A percentile compares a stretch with the other conserved stretches of the same genome.
These are phyloP conservation scores for Rugonectria rugulosa DNA, from an alignment of 2,329 filamentous ascomycete species.

Conservation along the genomic window DNA sequence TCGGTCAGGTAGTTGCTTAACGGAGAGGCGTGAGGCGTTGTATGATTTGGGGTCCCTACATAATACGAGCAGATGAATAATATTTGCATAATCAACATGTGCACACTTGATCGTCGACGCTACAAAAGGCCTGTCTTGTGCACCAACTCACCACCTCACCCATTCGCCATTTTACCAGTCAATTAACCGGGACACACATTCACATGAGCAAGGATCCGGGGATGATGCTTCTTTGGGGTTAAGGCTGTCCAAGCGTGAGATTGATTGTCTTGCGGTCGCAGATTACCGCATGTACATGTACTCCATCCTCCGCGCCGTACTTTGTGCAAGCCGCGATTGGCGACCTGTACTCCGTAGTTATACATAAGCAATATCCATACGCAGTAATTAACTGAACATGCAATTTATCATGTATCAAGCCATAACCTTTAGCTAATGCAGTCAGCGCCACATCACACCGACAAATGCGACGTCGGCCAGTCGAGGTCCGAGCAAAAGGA, in stretches of 20 bases:
- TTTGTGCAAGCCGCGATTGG: too few species aligned
- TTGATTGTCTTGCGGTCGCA: too few species aligned
- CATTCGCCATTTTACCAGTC: neutral
- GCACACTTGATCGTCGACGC: too few species aligned
- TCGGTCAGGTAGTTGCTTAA: too few species aligned
- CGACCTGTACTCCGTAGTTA: too few species aligned
- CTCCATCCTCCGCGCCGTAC: too few species aligned
- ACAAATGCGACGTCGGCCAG: neutral
- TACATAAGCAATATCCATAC: too few species aligned
- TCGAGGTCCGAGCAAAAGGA: too few species aligned
- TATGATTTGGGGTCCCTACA: neutral
- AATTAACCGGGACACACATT: neutral
- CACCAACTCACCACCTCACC: neutral
- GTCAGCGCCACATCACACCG: neutral
- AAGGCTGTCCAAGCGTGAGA: too few species aligned
- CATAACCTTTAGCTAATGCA: neutral
- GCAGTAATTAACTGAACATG: too few species aligned
- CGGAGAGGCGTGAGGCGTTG: neutral
- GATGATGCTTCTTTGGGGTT: constrained; percentile 5
- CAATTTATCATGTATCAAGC: too few species aligned
- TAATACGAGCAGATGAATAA: neutral
- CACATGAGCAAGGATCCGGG: neutral
- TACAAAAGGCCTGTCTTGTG: neutral
- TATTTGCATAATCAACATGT: neutral
- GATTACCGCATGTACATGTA: neutral